These are phyloP conservation scores for Globisporangium megalacanthum DNA, from an alignment of 352 stramenopile species.

Conservation along the genomic window DNA sequence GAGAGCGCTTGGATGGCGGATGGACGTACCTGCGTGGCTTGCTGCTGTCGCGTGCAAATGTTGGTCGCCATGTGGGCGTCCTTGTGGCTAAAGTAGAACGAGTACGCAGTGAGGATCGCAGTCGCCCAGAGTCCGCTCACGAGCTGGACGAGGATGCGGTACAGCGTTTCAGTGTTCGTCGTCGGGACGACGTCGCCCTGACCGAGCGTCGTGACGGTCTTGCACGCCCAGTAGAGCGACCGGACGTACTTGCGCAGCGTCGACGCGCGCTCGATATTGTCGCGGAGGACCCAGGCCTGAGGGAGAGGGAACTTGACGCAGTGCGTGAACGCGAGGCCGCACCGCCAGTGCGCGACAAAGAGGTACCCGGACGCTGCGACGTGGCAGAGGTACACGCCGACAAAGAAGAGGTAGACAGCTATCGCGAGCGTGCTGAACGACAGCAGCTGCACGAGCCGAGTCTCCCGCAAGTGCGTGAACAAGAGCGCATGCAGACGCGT, in stretches of 20 bases:
- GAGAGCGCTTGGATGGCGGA: too few relatives aligned
- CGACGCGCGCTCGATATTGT: constrained; percentile 44
- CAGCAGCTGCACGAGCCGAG: constrained; percentile 21
- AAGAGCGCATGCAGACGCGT: constrained; percentile 20
- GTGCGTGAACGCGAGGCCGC: constrained; percentile 28
- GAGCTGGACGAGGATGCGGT: constrained; percentile 60
- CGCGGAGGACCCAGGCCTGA: constrained; percentile 52
- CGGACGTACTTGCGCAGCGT: constrained; percentile 46
- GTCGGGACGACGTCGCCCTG: constrained; percentile 63
- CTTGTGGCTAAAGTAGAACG: constrained; percentile 67
- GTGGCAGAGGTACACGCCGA: constrained; percentile 56
- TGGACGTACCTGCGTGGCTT: constrained; percentile 32
- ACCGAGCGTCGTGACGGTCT: constrained; percentile 63
- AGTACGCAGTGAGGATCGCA: constrained; percentile 60
- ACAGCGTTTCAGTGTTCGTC: constrained; percentile 45
- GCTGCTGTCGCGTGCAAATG: constrained; percentile 55
- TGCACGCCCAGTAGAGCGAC: constrained; percentile 64
- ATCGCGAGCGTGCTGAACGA: constrained; percentile 46
- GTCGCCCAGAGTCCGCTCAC: constrained; percentile 61
- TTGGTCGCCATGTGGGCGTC: constrained; percentile 54
- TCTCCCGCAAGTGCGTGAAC: constrained; percentile 16
- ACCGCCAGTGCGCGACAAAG: constrained; percentile 44
- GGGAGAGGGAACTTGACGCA: constrained; percentile 23
- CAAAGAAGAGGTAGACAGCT: constrained; percentile 32
- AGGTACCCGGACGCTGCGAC: constrained; percentile 55